Evolutionary conservation across 129 eudicot genomes (phyloP).

Genomic region (Erigeron canadensis): DNA sequence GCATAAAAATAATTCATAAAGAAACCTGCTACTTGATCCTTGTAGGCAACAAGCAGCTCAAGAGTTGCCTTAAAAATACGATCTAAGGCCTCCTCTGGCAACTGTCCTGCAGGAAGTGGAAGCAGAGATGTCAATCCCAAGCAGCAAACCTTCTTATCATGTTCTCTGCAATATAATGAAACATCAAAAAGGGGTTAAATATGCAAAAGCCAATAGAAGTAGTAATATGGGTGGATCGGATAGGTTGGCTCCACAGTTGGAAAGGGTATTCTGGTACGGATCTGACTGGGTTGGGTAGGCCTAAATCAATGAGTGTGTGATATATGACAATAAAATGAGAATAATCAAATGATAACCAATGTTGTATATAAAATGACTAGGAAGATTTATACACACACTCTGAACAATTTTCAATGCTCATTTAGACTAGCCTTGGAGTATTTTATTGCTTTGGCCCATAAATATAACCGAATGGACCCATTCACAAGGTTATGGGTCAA

Average conservation of each 20-base stretch:
- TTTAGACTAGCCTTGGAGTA: neutral
- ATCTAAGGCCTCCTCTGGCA: constrained; percentile 72
- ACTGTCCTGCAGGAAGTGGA: constrained; percentile 72
- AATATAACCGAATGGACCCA: neutral
- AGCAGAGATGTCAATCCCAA: constrained; percentile 85
- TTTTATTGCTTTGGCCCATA: neutral
- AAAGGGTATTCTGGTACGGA: neutral
- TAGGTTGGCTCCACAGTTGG: neutral
- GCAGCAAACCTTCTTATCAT: constrained; percentile 85
- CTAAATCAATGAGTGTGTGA: neutral
- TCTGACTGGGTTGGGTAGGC: neutral
- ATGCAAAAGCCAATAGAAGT: neutral
- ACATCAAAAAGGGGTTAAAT: neutral
- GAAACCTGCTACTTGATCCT: constrained; percentile 86
- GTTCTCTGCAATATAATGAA: constrained; percentile 46
- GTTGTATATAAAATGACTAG: too few species aligned
- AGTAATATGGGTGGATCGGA: neutral
- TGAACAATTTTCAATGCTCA: neutral
- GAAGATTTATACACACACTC: too few species aligned
- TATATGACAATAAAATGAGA: neutral
- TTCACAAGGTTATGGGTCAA: neutral
- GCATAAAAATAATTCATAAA: neutral
- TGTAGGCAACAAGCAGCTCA: constrained; percentile 79
- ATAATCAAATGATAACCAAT: too few species aligned
- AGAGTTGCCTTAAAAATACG: constrained; percentile 88